Base-by-base conservation (phyloP, 2,329 filamentous ascomycete genomes). In the Conoideocrella luteorostrata region DNA sequence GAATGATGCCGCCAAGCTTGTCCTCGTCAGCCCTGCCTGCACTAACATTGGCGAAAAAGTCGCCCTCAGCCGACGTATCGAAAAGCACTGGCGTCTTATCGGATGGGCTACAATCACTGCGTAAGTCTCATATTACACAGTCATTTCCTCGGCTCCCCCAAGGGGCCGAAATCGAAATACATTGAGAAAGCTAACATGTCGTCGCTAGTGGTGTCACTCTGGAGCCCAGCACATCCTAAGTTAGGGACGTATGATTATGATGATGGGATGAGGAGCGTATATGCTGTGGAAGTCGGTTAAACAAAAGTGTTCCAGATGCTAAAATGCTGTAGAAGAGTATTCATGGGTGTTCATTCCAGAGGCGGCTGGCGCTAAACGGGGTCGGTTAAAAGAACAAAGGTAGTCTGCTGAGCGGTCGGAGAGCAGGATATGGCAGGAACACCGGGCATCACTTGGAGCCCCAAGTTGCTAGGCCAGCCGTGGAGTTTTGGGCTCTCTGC, bases 31-130 rank as follows among this genome's bases (percentile, higher is more conserved):
- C 63, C 90, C 90, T 35, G 93, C 93, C 46, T 98, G 93, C 75
- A 98, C 93, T 40, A 91, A 95, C 65, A 84, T 96, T 61, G 90
- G 90, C 53, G 91, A 98, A 77, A 97, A 98, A 84, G 90, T 98
- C 60, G 93, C 93, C 33, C 76, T 98, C 61, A 89, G 83, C 65
- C 79, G 93, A 71, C 87, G 93, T 82, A 96, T 97, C 60, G 93
- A 98, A 71, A 97, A 97, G 81, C 91, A 96, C 71, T 97, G 91
- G 91, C 87, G 89, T 71, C 76, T 94, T 62, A 94, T 95, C 58
- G 88, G 88, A 57, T 94, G 88, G 88, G 86, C 86, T 47, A 89
- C 86, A 53, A 88, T 88, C 63, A 81, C 84, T 56, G 75, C 75
- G 75, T 78, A 71, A 71, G 75, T 72, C 49, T 17, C 18, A n/a